These are phyloP conservation scores for Pleurozium schreberi DNA, from an alignment of 225 moss, liverwort and hornwort species.

Conservation along the genomic window DNA sequence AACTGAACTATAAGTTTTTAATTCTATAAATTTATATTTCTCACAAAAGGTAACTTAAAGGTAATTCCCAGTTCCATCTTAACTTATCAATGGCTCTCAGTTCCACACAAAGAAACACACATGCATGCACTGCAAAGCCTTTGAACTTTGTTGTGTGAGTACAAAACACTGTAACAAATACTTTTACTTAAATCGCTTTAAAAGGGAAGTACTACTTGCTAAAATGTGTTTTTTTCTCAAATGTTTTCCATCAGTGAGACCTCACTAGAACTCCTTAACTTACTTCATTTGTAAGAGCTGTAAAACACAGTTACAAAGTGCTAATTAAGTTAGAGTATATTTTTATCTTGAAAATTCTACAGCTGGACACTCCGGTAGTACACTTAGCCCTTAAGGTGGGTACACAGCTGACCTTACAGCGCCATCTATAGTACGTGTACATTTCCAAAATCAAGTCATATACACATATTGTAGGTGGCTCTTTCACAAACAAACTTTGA, in stretches of 20 bases:
- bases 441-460: too few relatives aligned
- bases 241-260: not conserved
- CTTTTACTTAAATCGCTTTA: not conserved
- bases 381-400: too few relatives aligned
- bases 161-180: too few relatives aligned
- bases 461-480: too few relatives aligned
- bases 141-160: not conserved
- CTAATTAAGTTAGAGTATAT: not conserved
- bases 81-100: not conserved
- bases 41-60: too few relatives aligned
- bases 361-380: not conserved
- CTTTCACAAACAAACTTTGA: too few relatives aligned
- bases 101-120: not conserved
- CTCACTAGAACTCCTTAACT: too few relatives aligned
- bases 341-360: not conserved
- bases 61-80: not conserved
- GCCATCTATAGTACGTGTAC: too few relatives aligned
- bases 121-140: not conserved
- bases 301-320: not conserved
- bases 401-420: too few relatives aligned
- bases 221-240: not conserved
- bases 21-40: not conserved
- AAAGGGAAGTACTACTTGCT: not conserved
- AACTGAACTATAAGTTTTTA: not conserved
- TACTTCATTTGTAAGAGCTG: not conserved